Evolutionary conservation across 2,329 filamentous ascomycete species (phyloP), one percentile per base, ranked within the genome.

Genomic region (Westerdykella ornata): DNA sequence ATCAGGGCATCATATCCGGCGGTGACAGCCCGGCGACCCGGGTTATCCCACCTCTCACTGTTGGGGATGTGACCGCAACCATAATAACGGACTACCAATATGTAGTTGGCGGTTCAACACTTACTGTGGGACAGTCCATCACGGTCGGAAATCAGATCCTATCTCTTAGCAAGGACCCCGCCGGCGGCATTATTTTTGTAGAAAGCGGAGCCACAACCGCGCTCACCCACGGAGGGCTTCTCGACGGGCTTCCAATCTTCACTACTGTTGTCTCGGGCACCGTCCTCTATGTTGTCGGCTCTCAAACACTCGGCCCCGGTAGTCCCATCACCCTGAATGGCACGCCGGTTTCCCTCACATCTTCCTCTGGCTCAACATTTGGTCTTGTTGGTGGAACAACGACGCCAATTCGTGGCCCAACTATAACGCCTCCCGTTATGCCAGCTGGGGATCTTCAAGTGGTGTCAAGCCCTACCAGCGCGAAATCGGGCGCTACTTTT

Each of bases 291-390:
- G 20, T 54, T 15, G 29, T 55, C 17, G 43, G 32, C n/a, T 46
- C 43, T 13, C 49, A 55, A 26, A 56, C 53, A 5, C 48, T 56
- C 5, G 39, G 43, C 14, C 48, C 51, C 18, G 47, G 42, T 7
- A 48, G 49, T 28, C 45, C 49, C 1, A 41, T 54, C 16, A 56
- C 47, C 3, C 26, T 56, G 9, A 36, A 45, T 4, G 45, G 44
- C 7, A 48, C 43, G 2, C 32, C 42, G 5, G 48, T 56, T 2
- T 54, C 44, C 0, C 48, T 56, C n/a, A 35, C 26, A 7, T 40
- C 38, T 12, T 37, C 30, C 12, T 32, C 34, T 18, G 42, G 38
- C 6, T 26, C n/a, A 0, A 56, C 48, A 4, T 35, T 55, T 4
- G 41, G 55, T 8, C 43, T 49, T 5, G 41, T 54, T 4, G 54